These are phyloP conservation scores for Leishmania guyanensis DNA, from an alignment of 208 protist species.

Conservation along the genomic window DNA sequence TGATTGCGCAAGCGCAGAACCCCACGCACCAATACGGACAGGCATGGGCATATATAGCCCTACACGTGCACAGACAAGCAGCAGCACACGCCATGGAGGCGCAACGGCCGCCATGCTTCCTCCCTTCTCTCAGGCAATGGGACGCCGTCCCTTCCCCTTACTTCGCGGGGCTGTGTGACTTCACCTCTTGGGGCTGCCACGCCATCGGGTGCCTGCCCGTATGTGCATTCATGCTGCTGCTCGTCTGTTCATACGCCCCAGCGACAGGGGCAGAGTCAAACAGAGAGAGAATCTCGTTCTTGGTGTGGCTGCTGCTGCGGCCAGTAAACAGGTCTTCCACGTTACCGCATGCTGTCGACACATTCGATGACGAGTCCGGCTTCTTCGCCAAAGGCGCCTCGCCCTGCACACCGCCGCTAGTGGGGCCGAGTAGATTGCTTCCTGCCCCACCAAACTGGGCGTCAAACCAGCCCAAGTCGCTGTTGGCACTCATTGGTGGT, in stretches of 20 bases:
- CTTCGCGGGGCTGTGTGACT: slow-evolving; percentile 38
- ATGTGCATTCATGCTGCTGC: background rate
- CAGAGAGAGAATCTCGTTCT: slow-evolving; percentile 71
- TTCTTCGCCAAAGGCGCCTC: slow-evolving; percentile 14
- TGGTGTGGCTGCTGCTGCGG: background rate
- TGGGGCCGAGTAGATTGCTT: slow-evolving; percentile 1
- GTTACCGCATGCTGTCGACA: slow-evolving; percentile 9
- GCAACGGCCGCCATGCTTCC: background rate
- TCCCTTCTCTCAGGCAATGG: background rate
- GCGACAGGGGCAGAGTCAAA: slow-evolving; percentile 39
- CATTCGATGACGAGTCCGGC: slow-evolving; percentile 2
- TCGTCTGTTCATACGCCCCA: slow-evolving; percentile 5
- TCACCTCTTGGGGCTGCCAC: slow-evolving; percentile 51
- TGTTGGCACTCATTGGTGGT: background rate
- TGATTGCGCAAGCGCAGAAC: background rate
- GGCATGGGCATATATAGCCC: background rate
- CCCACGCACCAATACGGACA: background rate
- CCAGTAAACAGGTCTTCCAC: slow-evolving; percentile 36
- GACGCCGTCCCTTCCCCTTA: background rate
- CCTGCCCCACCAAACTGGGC: slow-evolving; percentile 17
- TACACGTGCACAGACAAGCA: background rate
- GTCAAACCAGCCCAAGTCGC: slow-evolving; percentile 23
- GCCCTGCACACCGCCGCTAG: background rate
- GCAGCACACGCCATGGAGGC: background rate
- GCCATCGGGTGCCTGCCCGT: slow-evolving; percentile 30